These are phyloP conservation scores for Fusarium sp. DNA, from an alignment of 2,329 filamentous ascomycete genomes.

Conservation along the genomic window DNA sequence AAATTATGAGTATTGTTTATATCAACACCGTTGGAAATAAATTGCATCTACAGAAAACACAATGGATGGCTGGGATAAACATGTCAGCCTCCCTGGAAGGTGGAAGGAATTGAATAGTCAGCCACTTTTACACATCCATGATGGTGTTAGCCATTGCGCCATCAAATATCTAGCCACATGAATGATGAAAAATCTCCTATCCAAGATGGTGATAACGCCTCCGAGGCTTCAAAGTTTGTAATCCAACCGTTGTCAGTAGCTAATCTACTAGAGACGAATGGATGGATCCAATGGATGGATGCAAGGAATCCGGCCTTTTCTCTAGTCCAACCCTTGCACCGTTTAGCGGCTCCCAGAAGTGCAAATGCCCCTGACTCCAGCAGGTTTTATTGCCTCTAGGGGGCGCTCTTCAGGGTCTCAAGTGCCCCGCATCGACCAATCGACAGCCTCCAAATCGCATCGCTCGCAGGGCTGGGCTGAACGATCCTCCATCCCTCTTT, in stretches of 20 bases:
- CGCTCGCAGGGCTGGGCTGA: conserved; percentile 35
- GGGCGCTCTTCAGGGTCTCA: conserved; percentile 28
- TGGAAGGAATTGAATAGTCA: background rate
- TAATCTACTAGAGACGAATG: background rate
- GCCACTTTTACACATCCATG: background rate
- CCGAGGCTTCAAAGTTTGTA: background rate
- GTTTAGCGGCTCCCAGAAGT: conserved; percentile 3
- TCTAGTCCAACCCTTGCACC: background rate
- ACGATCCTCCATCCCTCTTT: background rate
- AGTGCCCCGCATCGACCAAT: conserved; percentile 42
- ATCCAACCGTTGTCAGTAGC: background rate
- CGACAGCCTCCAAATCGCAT: conserved; percentile 36
- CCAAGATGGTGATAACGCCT: background rate
- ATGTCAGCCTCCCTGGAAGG: background rate
- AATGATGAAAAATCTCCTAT: background rate
- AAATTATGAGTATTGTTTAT: background rate
- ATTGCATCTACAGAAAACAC: background rate
- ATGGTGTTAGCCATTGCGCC: background rate
- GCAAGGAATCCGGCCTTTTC: background rate
- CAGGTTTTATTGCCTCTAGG: conserved; percentile 20
- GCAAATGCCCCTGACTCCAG: conserved; percentile 7
- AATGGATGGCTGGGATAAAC: background rate
- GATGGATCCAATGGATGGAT: background rate
- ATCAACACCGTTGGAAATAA: background rate
- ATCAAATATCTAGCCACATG: background rate